phyloP scores from a whole-genome alignment of 2,329 filamentous ascomycete genomes.

The Colletotrichum sublineola region DNA sequence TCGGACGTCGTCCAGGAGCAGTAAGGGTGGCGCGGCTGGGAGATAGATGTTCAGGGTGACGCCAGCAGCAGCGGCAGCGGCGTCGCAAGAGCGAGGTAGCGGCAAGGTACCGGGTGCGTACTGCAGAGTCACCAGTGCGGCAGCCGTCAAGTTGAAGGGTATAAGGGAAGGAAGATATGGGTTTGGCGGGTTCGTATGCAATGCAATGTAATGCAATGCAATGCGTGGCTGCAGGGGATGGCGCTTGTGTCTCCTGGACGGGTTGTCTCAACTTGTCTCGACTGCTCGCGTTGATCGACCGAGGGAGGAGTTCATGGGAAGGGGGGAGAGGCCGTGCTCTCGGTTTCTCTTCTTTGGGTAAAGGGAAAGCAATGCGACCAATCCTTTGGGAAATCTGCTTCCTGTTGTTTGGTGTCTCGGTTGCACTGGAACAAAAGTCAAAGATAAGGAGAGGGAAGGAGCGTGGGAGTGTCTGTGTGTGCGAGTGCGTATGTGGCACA shows the following conservation, averaged over 20 bases:
- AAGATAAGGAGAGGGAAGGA: background rate
- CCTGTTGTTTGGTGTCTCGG: background rate
- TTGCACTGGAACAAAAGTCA: constrained; percentile 23
- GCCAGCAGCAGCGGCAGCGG: background rate
- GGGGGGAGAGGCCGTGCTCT: constrained; percentile 22
- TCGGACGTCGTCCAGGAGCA: constrained; percentile 2
- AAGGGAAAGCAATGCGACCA: background rate
- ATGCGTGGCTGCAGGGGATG: constrained; percentile 14
- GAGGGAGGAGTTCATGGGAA: constrained; percentile 22
- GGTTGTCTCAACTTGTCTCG: constrained; percentile 39
- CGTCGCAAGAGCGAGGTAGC: constrained; percentile 4
- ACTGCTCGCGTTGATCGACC: constrained; percentile 34
- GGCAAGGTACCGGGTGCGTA: constrained; percentile 14
- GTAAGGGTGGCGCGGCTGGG: background rate
- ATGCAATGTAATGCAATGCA: constrained; percentile 9
- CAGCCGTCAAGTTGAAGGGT: background rate
- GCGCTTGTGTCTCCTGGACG: constrained; percentile 8
- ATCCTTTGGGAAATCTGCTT: background rate
- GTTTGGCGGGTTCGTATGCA: constrained; percentile 6
- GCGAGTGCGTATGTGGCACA: constrained; percentile 4
- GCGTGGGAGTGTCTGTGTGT: background rate
- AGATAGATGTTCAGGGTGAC: background rate
- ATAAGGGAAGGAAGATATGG: constrained; percentile 10
- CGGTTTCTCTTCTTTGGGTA: background rate
- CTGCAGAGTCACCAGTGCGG: background rate